Evolutionary conservation across 345 rosid genomes (phyloP).

Genomic region (Hypericum androsaemum): DNA sequence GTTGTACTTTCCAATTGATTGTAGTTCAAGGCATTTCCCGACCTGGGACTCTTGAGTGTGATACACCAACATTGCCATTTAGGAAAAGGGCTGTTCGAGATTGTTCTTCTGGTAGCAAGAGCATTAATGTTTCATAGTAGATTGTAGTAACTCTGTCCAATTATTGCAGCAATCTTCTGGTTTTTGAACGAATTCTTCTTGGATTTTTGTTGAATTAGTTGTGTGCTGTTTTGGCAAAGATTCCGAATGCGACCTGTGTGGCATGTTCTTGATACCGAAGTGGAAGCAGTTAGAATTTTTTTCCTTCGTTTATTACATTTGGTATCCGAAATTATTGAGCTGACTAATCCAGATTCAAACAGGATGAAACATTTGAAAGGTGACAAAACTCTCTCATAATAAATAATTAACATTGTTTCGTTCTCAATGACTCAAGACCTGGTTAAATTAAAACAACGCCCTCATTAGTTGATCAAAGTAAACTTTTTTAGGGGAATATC

Average conservation of each 20-base stretch:
- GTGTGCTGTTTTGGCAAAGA: not conserved
- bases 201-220: not conserved
- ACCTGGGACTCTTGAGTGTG: conserved; percentile 7
- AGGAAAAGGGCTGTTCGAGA: conserved; percentile 5
- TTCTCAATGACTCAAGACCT: no score
- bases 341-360: conserved; percentile 12
- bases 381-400: no score
- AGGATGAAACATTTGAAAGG: no score
- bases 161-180: conserved; percentile 16
- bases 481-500: no score
- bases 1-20: conserved; percentile 11
- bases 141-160: conserved; percentile 9
- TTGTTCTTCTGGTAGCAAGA: not conserved
- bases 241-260: not conserved
- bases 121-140: conserved; percentile 5
- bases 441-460: no score
- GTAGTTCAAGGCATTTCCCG: conserved; percentile 10
- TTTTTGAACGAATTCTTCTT: no score
- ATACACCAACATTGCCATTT: conserved; percentile 9
- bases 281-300: conserved; percentile 22
- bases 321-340: no score
- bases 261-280: conserved; percentile 3
- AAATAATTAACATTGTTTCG: no score
- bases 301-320: no score
- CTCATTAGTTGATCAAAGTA: no score